These are phyloP conservation scores for Aspergillus glaucus DNA, from an alignment of 2,329 filamentous ascomycete genomes.

Conservation along the genomic window DNA sequence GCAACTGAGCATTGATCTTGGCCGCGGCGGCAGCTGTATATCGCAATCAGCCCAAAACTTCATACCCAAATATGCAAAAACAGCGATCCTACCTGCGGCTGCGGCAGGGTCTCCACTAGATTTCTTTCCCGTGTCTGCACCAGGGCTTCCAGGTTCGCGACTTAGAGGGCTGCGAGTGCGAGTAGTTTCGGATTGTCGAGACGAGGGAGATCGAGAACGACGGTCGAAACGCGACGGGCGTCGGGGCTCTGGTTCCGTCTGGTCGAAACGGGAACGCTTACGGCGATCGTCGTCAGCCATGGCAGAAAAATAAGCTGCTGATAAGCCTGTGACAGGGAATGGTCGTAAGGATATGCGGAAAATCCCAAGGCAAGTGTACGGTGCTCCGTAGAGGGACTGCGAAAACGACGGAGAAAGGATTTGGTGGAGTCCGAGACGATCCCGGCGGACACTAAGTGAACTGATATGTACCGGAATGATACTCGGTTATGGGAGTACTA, in stretches of 20 bases:
- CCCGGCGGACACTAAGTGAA: conserved; percentile 9
- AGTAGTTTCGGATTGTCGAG: conserved; percentile 59
- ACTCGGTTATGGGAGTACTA: too few relatives aligned
- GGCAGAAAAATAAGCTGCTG: conserved; percentile 4
- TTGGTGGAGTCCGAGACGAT: conserved; percentile 11
- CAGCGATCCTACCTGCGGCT: conserved; percentile 59
- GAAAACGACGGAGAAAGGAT: conserved; percentile 4
- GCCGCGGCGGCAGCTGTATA: conserved; percentile 75
- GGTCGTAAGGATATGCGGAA: background rate
- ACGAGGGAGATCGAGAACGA: conserved; percentile 76
- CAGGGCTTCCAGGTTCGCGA: conserved; percentile 46
- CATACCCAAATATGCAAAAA: background rate
- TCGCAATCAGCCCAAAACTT: conserved; percentile 6
- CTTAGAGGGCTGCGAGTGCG: conserved; percentile 77
- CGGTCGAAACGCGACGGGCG: conserved; percentile 79
- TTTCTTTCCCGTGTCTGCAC: conserved; percentile 30
- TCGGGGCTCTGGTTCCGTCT: conserved; percentile 75
- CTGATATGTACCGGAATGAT: background rate
- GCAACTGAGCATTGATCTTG: conserved; percentile 74
- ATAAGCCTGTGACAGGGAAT: background rate
- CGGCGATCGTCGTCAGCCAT: conserved; percentile 77
- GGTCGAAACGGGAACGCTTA: conserved; percentile 92
- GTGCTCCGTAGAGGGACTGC: conserved; percentile 1
- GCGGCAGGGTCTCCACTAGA: conserved; percentile 63
- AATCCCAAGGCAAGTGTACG: too few relatives aligned